These are phyloP conservation scores for Macrocybe gigantea DNA, from an alignment of 768 basidiomycete genomes.

Conservation along the genomic window DNA sequence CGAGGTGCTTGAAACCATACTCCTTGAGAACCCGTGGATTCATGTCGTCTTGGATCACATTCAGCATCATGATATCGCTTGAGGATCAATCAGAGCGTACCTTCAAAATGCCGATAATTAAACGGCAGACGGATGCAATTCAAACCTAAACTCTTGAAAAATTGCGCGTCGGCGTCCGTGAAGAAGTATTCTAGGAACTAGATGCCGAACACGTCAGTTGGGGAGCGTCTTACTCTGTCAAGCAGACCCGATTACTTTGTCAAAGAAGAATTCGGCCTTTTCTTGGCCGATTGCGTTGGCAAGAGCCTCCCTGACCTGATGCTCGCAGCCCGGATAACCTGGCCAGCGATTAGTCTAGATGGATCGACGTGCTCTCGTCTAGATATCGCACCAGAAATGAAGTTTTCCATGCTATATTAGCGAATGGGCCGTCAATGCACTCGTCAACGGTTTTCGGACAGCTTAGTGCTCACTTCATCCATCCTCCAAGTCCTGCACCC, in stretches of 20 bases:
- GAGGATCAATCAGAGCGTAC: constrained; percentile 14
- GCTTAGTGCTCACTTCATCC: constrained; percentile 66
- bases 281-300: constrained; percentile 56
- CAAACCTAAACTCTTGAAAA: constrained; percentile 73
- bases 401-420: constrained; percentile 63
- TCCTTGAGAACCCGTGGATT: constrained; percentile 74
- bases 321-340: constrained; percentile 80
- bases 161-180: constrained; percentile 64
- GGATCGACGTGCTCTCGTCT: not conserved
- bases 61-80: not conserved
- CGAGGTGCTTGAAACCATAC: constrained; percentile 76
- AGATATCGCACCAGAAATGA: constrained; percentile 48
- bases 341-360: not conserved
- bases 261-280: constrained; percentile 77
- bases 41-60: constrained; percentile 46
- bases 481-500: constrained; percentile 78
- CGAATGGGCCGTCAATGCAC: constrained; percentile 3
- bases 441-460: not conserved
- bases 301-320: constrained; percentile 70
- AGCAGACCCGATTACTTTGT: constrained; percentile 46
- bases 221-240: not conserved
- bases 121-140: constrained; percentile 77
- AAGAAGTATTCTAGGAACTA: constrained; percentile 86
- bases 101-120: constrained; percentile 73
- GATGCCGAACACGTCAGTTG: not conserved